phyloP scores from a whole-genome alignment of 495 filamentous ascomycete species.

The Xylaria longipes region DNA sequence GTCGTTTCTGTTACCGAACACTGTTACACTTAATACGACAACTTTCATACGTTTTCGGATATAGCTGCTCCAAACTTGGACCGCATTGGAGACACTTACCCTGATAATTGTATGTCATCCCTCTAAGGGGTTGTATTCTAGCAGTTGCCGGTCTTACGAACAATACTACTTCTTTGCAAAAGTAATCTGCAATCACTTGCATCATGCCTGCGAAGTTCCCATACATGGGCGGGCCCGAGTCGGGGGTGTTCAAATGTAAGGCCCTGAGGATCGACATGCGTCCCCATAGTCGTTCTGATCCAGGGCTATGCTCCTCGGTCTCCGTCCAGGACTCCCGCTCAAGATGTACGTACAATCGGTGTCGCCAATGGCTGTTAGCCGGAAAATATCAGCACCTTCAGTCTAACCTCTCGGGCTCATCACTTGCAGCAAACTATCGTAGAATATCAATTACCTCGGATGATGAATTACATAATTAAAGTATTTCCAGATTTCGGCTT shows the following conservation, averaged over 20 bases:
- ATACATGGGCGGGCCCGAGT: background rate
- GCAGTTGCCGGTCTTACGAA: background rate
- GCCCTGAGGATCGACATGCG: constrained; percentile 3
- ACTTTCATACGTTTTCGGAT: background rate
- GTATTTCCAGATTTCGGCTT: background rate
- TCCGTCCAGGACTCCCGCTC: background rate
- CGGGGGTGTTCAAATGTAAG: background rate
- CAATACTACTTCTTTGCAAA: constrained; percentile 3
- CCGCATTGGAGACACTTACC: constrained; percentile 1
- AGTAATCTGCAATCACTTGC: constrained; percentile 9
- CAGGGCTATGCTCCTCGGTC: background rate
- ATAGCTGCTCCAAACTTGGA: background rate
- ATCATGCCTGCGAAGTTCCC: background rate
- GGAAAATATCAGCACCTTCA: background rate
- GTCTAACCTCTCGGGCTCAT: background rate
- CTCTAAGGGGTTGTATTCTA: background rate
- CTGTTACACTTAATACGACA: background rate
- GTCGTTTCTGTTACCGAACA: background rate
- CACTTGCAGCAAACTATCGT: background rate
- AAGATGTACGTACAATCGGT: background rate
- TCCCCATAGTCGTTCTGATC: background rate
- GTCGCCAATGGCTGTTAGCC: background rate
- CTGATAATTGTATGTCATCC: background rate
- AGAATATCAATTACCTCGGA: background rate
- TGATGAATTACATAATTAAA: constrained; percentile 9